Evolutionary conservation across 2,329 filamentous ascomycete genomes (phyloP).

Genomic region (Cercospora brassicicola): DNA sequence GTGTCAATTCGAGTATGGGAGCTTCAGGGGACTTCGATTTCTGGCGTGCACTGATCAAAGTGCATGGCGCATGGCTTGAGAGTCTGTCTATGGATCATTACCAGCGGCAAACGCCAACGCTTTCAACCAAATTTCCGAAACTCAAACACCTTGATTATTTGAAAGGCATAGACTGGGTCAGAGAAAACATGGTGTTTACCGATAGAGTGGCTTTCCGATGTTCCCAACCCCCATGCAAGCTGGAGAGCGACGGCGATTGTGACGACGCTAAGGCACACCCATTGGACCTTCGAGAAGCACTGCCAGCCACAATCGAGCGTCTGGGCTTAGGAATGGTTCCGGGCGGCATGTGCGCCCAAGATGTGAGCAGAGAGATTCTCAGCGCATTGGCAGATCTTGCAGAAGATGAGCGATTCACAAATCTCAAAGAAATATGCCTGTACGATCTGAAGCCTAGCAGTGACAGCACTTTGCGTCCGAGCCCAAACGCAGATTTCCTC

Average conservation of each 20-base stretch:
- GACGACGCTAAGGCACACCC: too few relatives aligned
- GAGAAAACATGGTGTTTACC: too few relatives aligned
- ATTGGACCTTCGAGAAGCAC: neutral
- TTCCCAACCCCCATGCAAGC: too few relatives aligned
- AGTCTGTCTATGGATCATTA: neutral
- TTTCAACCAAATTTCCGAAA: neutral
- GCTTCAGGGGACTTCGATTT: neutral
- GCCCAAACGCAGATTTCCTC: neutral
- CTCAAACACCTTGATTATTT: conserved; percentile 5
- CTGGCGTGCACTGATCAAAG: neutral
- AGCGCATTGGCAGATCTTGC: conserved; percentile 26
- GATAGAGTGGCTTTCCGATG: too few relatives aligned
- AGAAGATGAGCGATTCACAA: neutral
- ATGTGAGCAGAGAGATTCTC: conserved; percentile 15
- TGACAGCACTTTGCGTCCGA: neutral
- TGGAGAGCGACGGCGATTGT: too few relatives aligned
- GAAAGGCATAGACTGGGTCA: too few relatives aligned
- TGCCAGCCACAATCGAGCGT: neutral
- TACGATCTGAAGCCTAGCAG: neutral
- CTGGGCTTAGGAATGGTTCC: neutral
- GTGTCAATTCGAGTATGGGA: neutral
- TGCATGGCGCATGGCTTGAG: conserved; percentile 7
- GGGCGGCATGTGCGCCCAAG: neutral
- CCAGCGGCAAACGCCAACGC: too few relatives aligned
- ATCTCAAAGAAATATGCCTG: conserved; percentile 6